These are phyloP conservation scores for Pueraria montana DNA, from an alignment of 306 rosid genomes.

Conservation along the genomic window DNA sequence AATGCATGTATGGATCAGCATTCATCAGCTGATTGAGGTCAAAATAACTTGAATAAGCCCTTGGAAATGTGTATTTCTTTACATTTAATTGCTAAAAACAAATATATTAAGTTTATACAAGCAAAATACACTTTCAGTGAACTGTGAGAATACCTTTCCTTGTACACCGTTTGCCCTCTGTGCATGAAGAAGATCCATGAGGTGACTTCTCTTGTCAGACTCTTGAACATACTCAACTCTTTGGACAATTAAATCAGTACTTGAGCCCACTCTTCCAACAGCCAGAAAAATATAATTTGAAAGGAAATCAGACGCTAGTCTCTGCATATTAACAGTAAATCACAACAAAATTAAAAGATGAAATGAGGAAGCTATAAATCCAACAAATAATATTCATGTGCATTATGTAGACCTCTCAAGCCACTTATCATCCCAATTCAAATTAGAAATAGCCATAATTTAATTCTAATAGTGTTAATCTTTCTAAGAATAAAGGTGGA, in stretches of 20 bases:
- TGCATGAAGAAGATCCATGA: constrained; percentile 99
- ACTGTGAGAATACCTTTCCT: constrained; percentile 73
- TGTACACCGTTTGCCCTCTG: constrained; percentile 89
- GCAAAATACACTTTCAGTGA: constrained; percentile 31
- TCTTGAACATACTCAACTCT: constrained; percentile 98
- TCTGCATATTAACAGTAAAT: constrained; percentile 68
- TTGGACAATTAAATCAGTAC: constrained; percentile 94
- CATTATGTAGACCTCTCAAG: neutral
- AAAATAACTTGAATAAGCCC: constrained; percentile 7
- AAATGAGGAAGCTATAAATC: constrained; percentile 5
- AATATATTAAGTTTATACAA: neutral
- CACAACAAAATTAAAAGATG: constrained; percentile 35
- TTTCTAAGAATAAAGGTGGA: constrained; percentile 26
- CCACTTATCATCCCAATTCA: constrained; percentile 26
- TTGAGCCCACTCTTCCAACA: constrained; percentile 99
- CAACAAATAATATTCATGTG: constrained; percentile 26
- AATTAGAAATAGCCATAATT: constrained; percentile 19
- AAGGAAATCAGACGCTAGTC: constrained; percentile 97
- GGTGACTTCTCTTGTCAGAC: constrained; percentile 98
- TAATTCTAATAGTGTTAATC: neutral
- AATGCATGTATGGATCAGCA: neutral
- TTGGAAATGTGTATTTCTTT: neutral
- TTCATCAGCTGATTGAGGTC: neutral
- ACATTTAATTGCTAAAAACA: neutral
- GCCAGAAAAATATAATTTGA: constrained; percentile 86